These are phyloP conservation scores for Maudiozyma humilis DNA, from an alignment of 1,139 yeast species.

Conservation along the genomic window DNA sequence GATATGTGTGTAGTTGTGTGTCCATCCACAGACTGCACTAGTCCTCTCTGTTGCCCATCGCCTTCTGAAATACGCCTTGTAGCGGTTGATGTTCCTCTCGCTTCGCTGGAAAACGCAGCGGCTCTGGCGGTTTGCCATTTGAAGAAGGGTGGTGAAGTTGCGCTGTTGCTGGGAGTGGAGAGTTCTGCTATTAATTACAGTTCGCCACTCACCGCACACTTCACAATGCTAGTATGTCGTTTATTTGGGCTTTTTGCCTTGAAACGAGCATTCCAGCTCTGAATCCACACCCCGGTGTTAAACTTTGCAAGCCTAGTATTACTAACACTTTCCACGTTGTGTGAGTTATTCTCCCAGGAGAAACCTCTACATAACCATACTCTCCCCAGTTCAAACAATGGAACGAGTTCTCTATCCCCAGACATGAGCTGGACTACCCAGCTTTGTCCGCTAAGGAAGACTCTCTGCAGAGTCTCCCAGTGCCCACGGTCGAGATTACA, in stretches of 20 bases:
- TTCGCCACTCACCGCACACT: not conserved
- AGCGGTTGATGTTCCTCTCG: no score
- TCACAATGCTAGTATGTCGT: not conserved
- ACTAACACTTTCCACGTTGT: not conserved
- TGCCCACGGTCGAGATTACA: slow-evolving; percentile 21
- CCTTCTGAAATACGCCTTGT: no score
- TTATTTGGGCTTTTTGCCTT: no score
- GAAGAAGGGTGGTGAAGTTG: no score
- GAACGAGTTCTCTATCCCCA: slow-evolving; percentile 29
- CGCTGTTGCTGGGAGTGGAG: no score
- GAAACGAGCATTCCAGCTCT: no score
- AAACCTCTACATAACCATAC: not conserved
- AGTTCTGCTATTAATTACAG: not conserved
- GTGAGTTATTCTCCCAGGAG: not conserved
- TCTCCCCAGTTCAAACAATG: slow-evolving; percentile 30
- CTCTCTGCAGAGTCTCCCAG: slow-evolving; percentile 19
- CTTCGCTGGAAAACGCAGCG: no score
- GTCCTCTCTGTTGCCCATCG: no score
- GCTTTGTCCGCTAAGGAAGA: slow-evolving; percentile 17
- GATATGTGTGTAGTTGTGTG: not conserved
- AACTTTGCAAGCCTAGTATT: not conserved
- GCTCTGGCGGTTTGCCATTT: no score
- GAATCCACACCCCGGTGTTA: no score
- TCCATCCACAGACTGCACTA: no score
- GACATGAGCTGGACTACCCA: slow-evolving; percentile 28